Conservation (phyloP, 1,284 basidiomycete species). For the Sanguinoderma infundibulare region DNA sequence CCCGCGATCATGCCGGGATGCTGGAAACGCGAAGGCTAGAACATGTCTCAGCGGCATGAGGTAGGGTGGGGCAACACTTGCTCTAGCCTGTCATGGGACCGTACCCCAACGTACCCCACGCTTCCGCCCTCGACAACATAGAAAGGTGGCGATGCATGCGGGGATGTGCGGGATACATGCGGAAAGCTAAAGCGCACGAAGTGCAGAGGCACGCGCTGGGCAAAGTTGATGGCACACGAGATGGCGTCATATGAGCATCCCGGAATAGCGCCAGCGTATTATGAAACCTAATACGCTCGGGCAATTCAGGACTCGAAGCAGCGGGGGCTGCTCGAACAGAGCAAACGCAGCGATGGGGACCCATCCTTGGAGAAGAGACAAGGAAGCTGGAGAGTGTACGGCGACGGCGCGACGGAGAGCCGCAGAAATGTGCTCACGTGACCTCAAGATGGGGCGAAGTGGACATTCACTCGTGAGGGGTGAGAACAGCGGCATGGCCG, state of each 20-base stretch:
- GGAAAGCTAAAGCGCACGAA: background rate
- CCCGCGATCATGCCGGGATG: too few species aligned
- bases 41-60: too few species aligned
- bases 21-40: too few species aligned
- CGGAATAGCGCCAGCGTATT: background rate
- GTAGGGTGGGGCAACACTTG: too few species aligned
- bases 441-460: constrained; percentile 3
- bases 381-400: background rate
- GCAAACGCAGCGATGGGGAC: background rate
- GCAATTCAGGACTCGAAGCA: background rate
- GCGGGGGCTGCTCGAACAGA: too few species aligned
- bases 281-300: background rate
- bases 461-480: background rate
- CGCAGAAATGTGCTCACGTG: constrained; percentile 21
- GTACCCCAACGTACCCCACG: too few species aligned
- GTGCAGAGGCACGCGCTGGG: background rate
- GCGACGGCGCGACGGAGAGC: too few species aligned
- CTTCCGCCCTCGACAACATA: too few species aligned
- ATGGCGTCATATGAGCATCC: background rate
- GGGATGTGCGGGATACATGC: too few species aligned
- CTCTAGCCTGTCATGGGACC: too few species aligned
- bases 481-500: constrained; percentile 30
- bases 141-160: too few species aligned
- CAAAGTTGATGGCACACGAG: background rate
- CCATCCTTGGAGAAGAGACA: too few species aligned